phyloP scores from a whole-genome alignment of 257 asterid genomes.

The Knoxia roxburghii region DNA sequence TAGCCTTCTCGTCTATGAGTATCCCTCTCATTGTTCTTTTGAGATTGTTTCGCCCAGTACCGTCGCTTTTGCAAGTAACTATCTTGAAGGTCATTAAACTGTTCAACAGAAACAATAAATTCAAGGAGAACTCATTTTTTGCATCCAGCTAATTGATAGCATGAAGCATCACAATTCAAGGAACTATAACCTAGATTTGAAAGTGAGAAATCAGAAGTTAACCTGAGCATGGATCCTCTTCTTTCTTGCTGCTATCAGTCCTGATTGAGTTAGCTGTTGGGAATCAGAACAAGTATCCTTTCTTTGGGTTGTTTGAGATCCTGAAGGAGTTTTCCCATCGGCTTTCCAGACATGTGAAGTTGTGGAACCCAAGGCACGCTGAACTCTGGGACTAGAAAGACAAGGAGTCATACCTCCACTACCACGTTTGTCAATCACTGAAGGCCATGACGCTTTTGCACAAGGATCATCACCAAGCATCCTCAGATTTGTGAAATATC shows the following conservation, averaged over 20 bases:
- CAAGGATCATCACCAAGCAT: slow-evolving; percentile 46
- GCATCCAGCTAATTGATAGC: not conserved
- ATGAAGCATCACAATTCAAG: not conserved
- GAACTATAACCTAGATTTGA: not conserved
- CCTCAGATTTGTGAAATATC: slow-evolving; percentile 48
- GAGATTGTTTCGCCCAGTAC: slow-evolving; percentile 41
- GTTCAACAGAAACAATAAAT: slow-evolving; percentile 13
- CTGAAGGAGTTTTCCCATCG: slow-evolving; percentile 48
- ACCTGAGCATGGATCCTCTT: slow-evolving; percentile 83
- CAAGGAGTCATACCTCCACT: slow-evolving; percentile 28
- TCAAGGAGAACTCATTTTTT: not conserved
- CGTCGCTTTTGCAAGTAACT: slow-evolving; percentile 75
- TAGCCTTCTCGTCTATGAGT: slow-evolving; percentile 43
- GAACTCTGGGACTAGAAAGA: slow-evolving; percentile 39
- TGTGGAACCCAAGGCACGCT: slow-evolving; percentile 31
- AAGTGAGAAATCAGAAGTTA: not conserved
- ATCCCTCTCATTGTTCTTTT: slow-evolving; percentile 38
- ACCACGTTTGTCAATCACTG: slow-evolving; percentile 39
- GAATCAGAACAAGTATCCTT: slow-evolving; percentile 48
- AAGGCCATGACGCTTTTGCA: slow-evolving; percentile 41
- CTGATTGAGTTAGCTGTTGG: slow-evolving; percentile 55
- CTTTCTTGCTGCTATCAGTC: slow-evolving; percentile 56
- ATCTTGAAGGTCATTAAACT: slow-evolving; percentile 79
- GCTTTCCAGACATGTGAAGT: slow-evolving; percentile 34
- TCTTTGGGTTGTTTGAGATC: slow-evolving; percentile 36